Conservation (phyloP, 495 filamentous ascomycete genomes). For the Neurospora sp. region DNA sequence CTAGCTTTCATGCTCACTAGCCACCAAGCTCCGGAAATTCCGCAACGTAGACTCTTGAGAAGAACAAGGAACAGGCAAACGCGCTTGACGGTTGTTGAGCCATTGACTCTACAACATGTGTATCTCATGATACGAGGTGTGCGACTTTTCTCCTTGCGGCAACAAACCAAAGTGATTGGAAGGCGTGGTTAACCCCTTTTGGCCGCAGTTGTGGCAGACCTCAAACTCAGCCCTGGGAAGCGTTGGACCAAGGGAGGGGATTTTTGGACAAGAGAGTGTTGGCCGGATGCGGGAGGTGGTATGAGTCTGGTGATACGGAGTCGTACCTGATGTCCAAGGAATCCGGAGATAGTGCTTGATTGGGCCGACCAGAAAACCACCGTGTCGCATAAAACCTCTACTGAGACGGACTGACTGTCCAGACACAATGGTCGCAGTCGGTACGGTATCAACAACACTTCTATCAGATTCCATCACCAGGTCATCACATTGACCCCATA, state of each 20-base stretch:
- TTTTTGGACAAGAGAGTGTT: neutral
- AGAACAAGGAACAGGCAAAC: neutral
- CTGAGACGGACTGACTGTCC: neutral
- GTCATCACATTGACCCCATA: neutral
- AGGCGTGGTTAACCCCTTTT: neutral
- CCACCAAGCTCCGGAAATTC: neutral
- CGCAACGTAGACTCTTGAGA: neutral
- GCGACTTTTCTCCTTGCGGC: neutral
- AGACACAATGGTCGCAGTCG: neutral
- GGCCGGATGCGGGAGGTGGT: neutral
- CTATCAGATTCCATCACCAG: neutral
- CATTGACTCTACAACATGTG: neutral
- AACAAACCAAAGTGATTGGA: neutral
- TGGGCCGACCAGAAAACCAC: neutral
- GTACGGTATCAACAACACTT: neutral
- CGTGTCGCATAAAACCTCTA: neutral
- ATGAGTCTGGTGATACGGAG: neutral
- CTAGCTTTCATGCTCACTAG: neutral
- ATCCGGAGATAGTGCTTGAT: neutral
- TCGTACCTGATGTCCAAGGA: neutral
- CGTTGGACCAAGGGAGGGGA: neutral
- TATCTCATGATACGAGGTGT: neutral
- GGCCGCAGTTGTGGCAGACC: neutral
- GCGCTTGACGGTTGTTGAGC: neutral
- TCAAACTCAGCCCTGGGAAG: neutral